Evolutionary conservation across 2,329 filamentous ascomycete species (phyloP).

Genomic region (Botryotinia globosa): DNA sequence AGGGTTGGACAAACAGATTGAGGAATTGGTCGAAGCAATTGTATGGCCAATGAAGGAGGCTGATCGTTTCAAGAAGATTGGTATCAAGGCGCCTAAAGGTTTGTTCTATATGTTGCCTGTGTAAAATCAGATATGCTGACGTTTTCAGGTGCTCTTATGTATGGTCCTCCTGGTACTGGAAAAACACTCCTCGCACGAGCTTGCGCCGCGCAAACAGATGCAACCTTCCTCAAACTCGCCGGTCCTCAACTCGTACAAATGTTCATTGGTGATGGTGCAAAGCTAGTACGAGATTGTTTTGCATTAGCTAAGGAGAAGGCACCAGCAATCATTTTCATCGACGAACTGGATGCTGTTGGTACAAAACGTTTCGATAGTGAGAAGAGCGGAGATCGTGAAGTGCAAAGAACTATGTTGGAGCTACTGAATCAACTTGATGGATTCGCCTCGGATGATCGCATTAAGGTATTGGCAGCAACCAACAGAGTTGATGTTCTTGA

Average conservation of each 20-base stretch:
- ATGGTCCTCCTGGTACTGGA: constrained; percentile 86
- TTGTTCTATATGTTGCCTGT: constrained; percentile 39
- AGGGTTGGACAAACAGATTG: constrained; percentile 97
- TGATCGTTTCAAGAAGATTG: constrained; percentile 98
- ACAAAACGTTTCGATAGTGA: constrained; percentile 99
- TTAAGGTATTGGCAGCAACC: constrained; percentile 93
- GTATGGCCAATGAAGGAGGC: constrained; percentile 99
- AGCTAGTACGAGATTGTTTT: constrained; percentile 96
- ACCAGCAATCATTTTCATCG: constrained; percentile 98
- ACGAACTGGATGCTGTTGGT: constrained; percentile 96
- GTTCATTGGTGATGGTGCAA: constrained; percentile 98
- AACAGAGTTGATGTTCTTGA: constrained; percentile 94
- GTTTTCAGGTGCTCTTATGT: constrained; percentile 85
- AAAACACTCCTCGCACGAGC: constrained; percentile 92
- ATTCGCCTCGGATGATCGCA: constrained; percentile 93
- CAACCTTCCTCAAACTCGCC: constrained; percentile 97
- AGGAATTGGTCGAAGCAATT: constrained; percentile 96
- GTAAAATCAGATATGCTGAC: constrained; percentile 21
- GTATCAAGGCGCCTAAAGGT: constrained; percentile 99
- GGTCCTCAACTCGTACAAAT: constrained; percentile 98
- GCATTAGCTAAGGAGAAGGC: constrained; percentile 98
- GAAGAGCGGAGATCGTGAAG: constrained; percentile 95
- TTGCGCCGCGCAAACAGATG: constrained; percentile 95
- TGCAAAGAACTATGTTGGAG: constrained; percentile 98
- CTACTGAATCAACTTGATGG: constrained; percentile 97